Percentiles rank a stretch among this genome's conserved stretches.
These are phyloP conservation scores for Paspalum notatum DNA, from an alignment of 176 grass and related monocot genomes.

Conservation along the genomic window DNA sequence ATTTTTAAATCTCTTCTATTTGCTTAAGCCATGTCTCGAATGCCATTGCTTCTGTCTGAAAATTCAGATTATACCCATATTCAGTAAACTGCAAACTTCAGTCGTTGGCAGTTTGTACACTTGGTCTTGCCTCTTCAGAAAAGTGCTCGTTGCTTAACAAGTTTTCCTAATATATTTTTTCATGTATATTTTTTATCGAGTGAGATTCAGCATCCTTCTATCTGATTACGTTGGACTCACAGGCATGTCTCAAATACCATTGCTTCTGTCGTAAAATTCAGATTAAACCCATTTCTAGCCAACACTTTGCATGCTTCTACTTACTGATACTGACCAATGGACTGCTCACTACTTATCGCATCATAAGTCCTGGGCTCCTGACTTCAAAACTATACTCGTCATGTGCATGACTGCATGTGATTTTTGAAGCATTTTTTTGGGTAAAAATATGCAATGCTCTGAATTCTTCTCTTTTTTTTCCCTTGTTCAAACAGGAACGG, in stretches of 20 bases:
- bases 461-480: no score
- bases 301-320: no score
- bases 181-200: no score
- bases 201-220: neutral
- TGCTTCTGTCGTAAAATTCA: neutral
- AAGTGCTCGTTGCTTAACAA: no score
- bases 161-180: no score
- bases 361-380: neutral
- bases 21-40: neutral
- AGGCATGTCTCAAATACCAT: neutral
- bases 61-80: neutral
- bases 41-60: neutral
- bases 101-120: neutral
- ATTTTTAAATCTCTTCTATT: neutral
- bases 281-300: neutral
- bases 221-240: neutral
- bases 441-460: no score
- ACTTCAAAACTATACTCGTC: neutral
- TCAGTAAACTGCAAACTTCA: neutral
- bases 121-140: neutral
- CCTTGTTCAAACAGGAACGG: slow-evolving; percentile 54
- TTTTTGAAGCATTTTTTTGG: no score
- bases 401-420: neutral
- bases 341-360: no score
- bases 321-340: no score